Conservation (phyloP, 306 rosid species). For the Sphenostylis stenocarpa region DNA sequence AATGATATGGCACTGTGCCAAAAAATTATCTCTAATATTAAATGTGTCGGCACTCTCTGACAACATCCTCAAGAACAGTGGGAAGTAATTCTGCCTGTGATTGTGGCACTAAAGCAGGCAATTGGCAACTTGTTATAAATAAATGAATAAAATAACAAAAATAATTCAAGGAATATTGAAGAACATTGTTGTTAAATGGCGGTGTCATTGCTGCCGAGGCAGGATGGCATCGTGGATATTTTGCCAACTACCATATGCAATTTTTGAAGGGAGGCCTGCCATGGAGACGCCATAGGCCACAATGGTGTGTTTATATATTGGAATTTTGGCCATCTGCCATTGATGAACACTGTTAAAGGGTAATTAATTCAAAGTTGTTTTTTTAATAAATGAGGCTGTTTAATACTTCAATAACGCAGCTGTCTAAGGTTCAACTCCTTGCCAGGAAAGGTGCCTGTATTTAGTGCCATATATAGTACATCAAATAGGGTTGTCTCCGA, state of each 20-base stretch:
- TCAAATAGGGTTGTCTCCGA: neutral
- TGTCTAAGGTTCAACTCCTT: neutral
- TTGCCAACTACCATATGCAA: neutral
- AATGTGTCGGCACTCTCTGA: neutral
- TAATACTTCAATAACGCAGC: neutral
- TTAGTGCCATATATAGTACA: neutral
- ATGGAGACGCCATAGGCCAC: neutral
- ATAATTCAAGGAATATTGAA: neutral
- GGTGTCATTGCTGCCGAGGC: neutral
- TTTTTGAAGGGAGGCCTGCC: neutral
- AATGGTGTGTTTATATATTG: neutral
- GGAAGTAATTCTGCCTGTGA: neutral
- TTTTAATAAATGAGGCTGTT: neutral
- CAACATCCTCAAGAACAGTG: neutral
- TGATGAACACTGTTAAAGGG: neutral
- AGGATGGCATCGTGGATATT: neutral
- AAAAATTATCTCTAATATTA: too few relatives aligned
- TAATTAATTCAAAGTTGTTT: neutral
- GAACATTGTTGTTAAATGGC: neutral
- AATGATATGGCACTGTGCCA: neutral
- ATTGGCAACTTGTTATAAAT: neutral
- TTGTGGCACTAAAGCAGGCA: neutral
- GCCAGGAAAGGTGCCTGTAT: neutral
- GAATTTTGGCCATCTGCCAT: neutral
- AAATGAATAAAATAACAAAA: neutral